These are phyloP conservation scores for Ochetophila trinervis DNA, from an alignment of 306 rosid genomes.

Conservation along the genomic window DNA sequence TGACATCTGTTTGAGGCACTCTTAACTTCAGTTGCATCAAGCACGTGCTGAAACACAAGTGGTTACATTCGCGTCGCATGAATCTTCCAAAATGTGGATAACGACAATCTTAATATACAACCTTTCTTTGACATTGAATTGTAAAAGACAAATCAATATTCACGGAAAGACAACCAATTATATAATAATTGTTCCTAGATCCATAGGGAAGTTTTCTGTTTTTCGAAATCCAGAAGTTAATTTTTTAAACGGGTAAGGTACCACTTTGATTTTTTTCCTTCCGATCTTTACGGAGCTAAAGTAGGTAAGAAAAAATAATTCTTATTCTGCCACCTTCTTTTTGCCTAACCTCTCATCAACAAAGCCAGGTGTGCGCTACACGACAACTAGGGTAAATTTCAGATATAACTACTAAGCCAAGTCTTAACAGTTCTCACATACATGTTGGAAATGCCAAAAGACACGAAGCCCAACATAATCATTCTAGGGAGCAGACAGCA, in stretches of 20 bases:
- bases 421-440: background rate
- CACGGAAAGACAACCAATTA: background rate
- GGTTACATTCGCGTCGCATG: background rate
- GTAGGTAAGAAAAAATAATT: too few species aligned
- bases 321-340: too few species aligned
- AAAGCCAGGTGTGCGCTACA: too few species aligned
- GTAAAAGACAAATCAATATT: background rate
- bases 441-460: background rate
- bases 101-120: background rate
- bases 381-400: background rate
- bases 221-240: too few species aligned
- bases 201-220: too few species aligned
- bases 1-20: background rate
- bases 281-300: too few species aligned
- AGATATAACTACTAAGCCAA: background rate
- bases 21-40: background rate
- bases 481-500: background rate
- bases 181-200: too few species aligned
- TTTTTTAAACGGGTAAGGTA: too few species aligned
- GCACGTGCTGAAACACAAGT: background rate
- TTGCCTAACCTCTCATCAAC: too few species aligned
- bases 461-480: background rate
- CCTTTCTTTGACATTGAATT: background rate
- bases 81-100: background rate
- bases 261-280: too few species aligned